These are phyloP conservation scores for Claviceps humidiphila DNA, from an alignment of 2,329 filamentous ascomycete genomes.

Conservation along the genomic window DNA sequence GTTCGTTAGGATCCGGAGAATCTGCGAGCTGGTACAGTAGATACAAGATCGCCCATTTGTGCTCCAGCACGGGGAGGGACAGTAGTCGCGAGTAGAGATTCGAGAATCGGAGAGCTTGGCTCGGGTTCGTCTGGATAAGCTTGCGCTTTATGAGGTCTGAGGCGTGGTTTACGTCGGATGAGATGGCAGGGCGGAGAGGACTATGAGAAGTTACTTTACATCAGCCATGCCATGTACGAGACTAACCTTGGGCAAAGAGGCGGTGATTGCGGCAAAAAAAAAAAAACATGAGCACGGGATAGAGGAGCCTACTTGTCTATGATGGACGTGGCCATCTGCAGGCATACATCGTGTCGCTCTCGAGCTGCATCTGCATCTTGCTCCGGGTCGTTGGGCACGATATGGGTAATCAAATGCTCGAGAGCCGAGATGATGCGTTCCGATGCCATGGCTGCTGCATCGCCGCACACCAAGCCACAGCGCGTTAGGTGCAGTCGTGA, in stretches of 20 bases:
- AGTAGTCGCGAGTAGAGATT: constrained; percentile 83
- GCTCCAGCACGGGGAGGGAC: constrained; percentile 79
- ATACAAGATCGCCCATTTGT: constrained; percentile 96
- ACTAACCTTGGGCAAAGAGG: background rate
- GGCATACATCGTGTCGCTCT: constrained; percentile 52
- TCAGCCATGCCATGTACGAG: background rate
- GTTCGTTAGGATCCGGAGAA: constrained; percentile 42
- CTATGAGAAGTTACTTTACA: constrained; percentile 14
- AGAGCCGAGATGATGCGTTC: constrained; percentile 67
- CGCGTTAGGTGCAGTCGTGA: background rate
- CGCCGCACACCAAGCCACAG: constrained; percentile 20
- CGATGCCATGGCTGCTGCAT: constrained; percentile 44
- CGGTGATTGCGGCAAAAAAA: too few relatives aligned
- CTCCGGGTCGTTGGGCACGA: constrained; percentile 52
- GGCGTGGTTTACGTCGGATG: constrained; percentile 75
- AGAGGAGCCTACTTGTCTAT: constrained; percentile 31
- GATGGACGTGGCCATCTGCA: constrained; percentile 36
- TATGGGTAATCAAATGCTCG: constrained; percentile 61
- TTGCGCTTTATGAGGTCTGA: constrained; percentile 85
- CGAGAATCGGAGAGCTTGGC: constrained; percentile 71
- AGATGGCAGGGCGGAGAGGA: constrained; percentile 39
- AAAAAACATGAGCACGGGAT: background rate
- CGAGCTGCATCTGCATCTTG: constrained; percentile 57
- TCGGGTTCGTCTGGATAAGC: constrained; percentile 64
- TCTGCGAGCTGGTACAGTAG: constrained; percentile 76